These are phyloP conservation scores for Xylaria sp. DNA, from an alignment of 495 filamentous ascomycete species.

Conservation along the genomic window DNA sequence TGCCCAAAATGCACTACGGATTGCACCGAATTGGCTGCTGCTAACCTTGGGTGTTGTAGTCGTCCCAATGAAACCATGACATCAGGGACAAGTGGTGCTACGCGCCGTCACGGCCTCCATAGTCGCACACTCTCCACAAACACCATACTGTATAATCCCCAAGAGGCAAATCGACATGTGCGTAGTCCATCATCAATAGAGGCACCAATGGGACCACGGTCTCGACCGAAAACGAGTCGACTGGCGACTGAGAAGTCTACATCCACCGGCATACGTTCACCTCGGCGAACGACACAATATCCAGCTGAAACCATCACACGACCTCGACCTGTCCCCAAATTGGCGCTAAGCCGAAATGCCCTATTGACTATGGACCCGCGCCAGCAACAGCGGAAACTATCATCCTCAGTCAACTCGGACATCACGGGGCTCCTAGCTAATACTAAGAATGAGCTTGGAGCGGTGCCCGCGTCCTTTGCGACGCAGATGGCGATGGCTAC, in stretches of 20 bases:
- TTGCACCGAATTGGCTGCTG: neutral
- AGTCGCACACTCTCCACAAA: conserved; percentile 75
- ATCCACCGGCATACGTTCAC: conserved; percentile 35
- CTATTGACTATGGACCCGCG: conserved; percentile 42
- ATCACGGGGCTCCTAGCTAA: conserved; percentile 75
- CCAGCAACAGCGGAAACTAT: conserved; percentile 46
- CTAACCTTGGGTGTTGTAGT: neutral
- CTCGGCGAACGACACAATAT: conserved; percentile 35
- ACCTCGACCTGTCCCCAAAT: conserved; percentile 37
- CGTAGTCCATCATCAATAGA: conserved; percentile 57
- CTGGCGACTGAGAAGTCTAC: conserved; percentile 31
- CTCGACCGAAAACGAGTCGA: conserved; percentile 46
- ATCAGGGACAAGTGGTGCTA: conserved; percentile 39
- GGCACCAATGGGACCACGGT: conserved; percentile 36
- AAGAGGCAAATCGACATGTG: conserved; percentile 45
- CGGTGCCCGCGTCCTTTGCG: conserved; percentile 75
- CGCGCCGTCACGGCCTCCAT: conserved; percentile 52
- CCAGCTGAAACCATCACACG: conserved; percentile 12
- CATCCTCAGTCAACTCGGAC: conserved; percentile 66
- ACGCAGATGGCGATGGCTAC: conserved; percentile 80
- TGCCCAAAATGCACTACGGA: neutral
- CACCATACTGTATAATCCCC: conserved; percentile 77
- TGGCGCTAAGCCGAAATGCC: conserved; percentile 40
- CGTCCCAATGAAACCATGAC: conserved; percentile 28
- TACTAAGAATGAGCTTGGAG: conserved; percentile 69